Conservation (phyloP, 1,139 yeast genomes). For the Arxiozyma slooffiae region DNA sequence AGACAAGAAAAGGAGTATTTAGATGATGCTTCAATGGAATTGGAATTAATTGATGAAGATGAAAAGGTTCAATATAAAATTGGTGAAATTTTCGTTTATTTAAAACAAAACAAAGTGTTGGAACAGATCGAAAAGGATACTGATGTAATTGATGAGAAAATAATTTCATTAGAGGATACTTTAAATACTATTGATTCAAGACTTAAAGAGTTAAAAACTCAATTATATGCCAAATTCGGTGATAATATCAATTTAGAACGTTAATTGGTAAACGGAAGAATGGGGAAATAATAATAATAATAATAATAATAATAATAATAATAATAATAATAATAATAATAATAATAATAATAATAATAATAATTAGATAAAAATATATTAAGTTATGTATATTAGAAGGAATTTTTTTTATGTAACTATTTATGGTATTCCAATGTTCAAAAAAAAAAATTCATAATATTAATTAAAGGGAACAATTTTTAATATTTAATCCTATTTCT, state of each 20-base stretch:
- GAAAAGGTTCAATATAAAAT: conserved; percentile 52
- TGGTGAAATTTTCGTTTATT: conserved; percentile 63
- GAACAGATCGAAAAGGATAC: conserved; percentile 55
- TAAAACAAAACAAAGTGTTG: conserved; percentile 58
- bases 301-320: too few relatives aligned
- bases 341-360: not conserved
- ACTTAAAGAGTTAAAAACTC: conserved; percentile 53
- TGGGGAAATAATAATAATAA: too few relatives aligned
- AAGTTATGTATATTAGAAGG: not conserved
- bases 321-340: too few relatives aligned
- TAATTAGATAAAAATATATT: not conserved
- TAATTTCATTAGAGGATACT: conserved; percentile 39
- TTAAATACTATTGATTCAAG: conserved; percentile 46
- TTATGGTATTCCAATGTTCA: not conserved
- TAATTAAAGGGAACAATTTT: too few relatives aligned
- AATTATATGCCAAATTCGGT: conserved; percentile 84
- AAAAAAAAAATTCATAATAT: too few relatives aligned
- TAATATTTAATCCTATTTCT: too few relatives aligned
- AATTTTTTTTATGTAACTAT: not conserved
- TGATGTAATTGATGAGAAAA: conserved; percentile 41
- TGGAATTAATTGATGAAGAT: conserved; percentile 72
- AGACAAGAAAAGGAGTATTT: conserved; percentile 74
- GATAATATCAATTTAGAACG: conserved; percentile 76
- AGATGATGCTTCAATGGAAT: conserved; percentile 76
- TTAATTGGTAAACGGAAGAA: too few relatives aligned